Percentiles rank a stretch among this genome's conserved stretches.
phyloP scores from a whole-genome alignment of 371 early-diverging fungal genomes.

The Fennellomyces sp. region DNA sequence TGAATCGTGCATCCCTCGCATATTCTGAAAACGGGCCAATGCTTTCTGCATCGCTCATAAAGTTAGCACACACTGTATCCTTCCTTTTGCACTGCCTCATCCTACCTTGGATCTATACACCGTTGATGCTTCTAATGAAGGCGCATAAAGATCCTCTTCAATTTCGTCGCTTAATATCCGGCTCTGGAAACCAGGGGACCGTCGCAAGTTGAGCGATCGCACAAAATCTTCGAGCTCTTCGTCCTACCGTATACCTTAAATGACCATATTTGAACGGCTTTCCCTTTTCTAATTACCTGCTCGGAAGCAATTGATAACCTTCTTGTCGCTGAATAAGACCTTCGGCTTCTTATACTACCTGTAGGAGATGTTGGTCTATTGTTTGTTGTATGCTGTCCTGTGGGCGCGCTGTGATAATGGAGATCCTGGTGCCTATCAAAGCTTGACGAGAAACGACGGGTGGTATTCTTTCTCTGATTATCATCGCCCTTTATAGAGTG shows the following conservation, averaged over 20 bases:
- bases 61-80: no score
- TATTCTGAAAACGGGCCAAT: slow-evolving; percentile 27
- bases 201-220: slow-evolving; percentile 48
- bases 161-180: slow-evolving; percentile 33
- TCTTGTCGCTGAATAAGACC: neutral
- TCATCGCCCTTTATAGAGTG: slow-evolving; percentile 10
- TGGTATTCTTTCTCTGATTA: slow-evolving; percentile 9
- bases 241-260: slow-evolving; percentile 43
- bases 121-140: no score
- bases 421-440: slow-evolving; percentile 8
- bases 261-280: no score
- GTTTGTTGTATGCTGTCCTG: slow-evolving; percentile 3
- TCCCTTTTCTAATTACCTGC: neutral
- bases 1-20: slow-evolving; percentile 17
- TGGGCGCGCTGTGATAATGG: neutral
- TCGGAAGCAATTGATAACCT: neutral
- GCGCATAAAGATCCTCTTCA: slow-evolving; percentile 31
- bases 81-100: no score
- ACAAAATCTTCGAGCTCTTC: slow-evolving; percentile 65
- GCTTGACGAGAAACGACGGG: slow-evolving; percentile 2
- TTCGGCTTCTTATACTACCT: slow-evolving; percentile 17
- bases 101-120: slow-evolving; percentile 27
- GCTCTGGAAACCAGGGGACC: neutral
- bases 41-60: neutral
- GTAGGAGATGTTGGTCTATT: slow-evolving; percentile 12